Evolutionary conservation across 2,329 filamentous ascomycete species (phyloP), one percentile per base, ranked within the genome.

Genomic region (Scedosporium apiospermum): DNA sequence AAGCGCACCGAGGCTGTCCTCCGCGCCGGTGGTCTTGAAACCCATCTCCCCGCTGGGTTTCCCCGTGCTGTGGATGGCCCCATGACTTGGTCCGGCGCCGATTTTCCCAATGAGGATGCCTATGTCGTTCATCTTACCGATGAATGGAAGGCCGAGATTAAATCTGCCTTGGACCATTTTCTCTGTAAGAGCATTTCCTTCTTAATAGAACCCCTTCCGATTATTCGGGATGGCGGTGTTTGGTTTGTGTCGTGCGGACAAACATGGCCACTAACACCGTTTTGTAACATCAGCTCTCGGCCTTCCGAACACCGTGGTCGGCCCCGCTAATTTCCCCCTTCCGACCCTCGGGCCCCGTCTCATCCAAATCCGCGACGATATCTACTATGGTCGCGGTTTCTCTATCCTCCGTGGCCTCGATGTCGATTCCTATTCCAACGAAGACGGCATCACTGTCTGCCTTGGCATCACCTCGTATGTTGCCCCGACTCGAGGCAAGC

Each of bases 381-480:
- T 88, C 1, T 83, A 87, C 68, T 71, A 74, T 30, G 83, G 84
- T 2, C 78, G 80, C 59, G 86, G 86, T 2, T 87, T 88, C 73
- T 82, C 82, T 58, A 83, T 87, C 1, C 69, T 88, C 16, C 80
- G 83, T 2, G 86, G 86, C 5, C 68, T 88, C 0, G 77, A 78
- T 1, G 79, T 85, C 0, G 75, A 79, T 9, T 73, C 74, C 3
- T 79, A 86, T 68, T 76, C 75, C 0, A 77, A 78, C 18, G 80
- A 85, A 64, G 82, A 87, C 1, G 85, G 84, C 63, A 68, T 85
- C 34, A 79, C 82, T 65, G 81, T 87, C 64, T 88, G 86, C 66
- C 77, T 82, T 2, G 86, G 86, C 0, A 70, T 88, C 1, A 80
- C 84, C 0, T 76, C 82, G 0, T 84, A 88, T 65, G 75, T 88